Base-by-base conservation (phyloP, 2,329 filamentous ascomycete genomes). In the Colletotrichum sp. region DNA sequence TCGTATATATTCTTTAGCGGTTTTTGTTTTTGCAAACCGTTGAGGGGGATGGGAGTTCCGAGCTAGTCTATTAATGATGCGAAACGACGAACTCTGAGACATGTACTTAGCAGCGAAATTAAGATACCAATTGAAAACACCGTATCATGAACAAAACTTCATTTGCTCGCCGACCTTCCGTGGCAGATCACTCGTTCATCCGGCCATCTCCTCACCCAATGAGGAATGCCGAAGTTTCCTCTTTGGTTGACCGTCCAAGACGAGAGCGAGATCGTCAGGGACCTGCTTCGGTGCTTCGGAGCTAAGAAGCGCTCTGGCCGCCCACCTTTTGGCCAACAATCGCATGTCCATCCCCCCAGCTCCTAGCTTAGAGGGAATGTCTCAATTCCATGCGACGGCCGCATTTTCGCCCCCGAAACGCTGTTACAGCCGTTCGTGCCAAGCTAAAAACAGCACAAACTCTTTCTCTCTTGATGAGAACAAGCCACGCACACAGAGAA, bases 301-400 rank as follows among this genome's bases (percentile, higher is more conserved):
- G 54, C 61, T 61, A 66, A 43, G 31, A 11, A 47, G 24, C 71
- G 71, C 68, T 71, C 68, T 73, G 72, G 47, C 72, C 72, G 57
- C 55, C 54, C 43, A 8, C 43, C 24, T 43, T 9, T 27, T 21
- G 24, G 13, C 38, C 11, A n/a, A 66, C 8, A 24, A 36, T 36
- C 61, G 55, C 54, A 47, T 69, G 18, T 70, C 51, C 38, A 29
- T 62, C 61, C 54, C 43, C 54, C 62, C 29, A 47, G 55, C 51
- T 47, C 21, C 54, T 36, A 31, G 55, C 24, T 33, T 55, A 8
- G 38, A 29, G 11, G 15, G 33, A 11, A 29, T 62, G 71, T 73
- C 66, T 66, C 66, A 70, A 36, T 66, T 27, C 66, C 66, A 70
- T 62, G 67, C 71, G 68, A 58, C 62, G 68, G 62, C 68, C 68